Evolutionary conservation across 306 rosid genomes (phyloP).

Genomic region (Mimosa pudica): DNA sequence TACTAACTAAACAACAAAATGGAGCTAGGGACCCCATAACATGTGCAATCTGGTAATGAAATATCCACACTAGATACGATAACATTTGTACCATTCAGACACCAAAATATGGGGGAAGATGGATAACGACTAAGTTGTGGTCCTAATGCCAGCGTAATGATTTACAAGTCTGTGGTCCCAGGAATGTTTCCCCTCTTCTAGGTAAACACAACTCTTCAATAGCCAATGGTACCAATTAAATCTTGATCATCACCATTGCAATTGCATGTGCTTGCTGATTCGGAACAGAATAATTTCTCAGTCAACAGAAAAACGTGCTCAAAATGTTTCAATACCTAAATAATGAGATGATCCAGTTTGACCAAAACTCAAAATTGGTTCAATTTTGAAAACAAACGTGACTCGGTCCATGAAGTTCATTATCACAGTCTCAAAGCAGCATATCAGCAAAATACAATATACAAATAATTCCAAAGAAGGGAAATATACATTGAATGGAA

Average conservation of each 20-base stretch:
- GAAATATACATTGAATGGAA: background rate
- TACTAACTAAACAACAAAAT: constrained; percentile 6
- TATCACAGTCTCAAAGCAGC: background rate
- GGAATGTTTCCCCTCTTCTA: background rate
- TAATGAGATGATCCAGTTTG: background rate
- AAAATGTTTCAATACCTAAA: background rate
- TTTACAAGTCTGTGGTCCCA: background rate
- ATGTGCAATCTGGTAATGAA: constrained; percentile 2
- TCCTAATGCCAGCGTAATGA: background rate
- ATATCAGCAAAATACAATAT: background rate
- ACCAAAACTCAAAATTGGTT: background rate
- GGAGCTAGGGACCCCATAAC: background rate
- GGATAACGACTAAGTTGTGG: background rate
- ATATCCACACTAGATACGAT: background rate
- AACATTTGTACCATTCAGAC: background rate
- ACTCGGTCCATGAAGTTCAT: background rate
- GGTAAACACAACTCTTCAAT: background rate
- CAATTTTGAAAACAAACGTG: background rate
- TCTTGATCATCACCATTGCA: background rate
- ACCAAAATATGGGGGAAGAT: background rate
- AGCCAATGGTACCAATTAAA: background rate
- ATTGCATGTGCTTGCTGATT: background rate
- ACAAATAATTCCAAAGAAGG: background rate
- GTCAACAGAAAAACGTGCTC: background rate
- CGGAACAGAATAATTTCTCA: background rate